Conservation (phyloP, 352 stramenopile genomes). For the Phytophthora boehmeriae region DNA sequence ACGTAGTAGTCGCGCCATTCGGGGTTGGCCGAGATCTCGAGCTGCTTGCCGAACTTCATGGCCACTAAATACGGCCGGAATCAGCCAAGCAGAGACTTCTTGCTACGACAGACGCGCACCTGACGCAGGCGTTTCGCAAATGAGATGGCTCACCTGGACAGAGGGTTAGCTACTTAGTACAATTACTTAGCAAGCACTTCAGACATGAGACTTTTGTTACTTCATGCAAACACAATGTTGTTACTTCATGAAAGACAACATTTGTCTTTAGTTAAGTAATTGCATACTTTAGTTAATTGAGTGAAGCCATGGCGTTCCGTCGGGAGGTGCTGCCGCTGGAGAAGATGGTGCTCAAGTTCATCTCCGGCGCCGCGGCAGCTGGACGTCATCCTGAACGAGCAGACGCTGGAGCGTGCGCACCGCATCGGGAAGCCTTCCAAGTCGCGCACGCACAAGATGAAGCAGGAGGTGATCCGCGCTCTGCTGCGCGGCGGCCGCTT, state of each 20-base stretch:
- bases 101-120: background rate
- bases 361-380: constrained; percentile 72
- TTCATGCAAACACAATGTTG: too few species aligned
- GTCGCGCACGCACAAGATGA: constrained; percentile 83
- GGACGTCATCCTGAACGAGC: constrained; percentile 72
- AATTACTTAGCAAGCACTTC: too few species aligned
- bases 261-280: too few species aligned
- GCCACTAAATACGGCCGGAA: background rate
- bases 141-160: constrained; percentile 23
- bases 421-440: constrained; percentile 77
- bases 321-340: constrained; percentile 82
- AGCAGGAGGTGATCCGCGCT: constrained; percentile 87
- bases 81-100: background rate
- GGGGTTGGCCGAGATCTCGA: constrained; percentile 89
- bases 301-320: constrained; percentile 87
- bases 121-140: constrained; percentile 18
- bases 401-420: constrained; percentile 67
- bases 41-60: constrained; percentile 95
- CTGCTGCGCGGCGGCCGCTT: constrained; percentile 75
- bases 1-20: constrained; percentile 91
- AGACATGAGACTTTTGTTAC: too few species aligned
- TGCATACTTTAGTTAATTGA: too few species aligned
- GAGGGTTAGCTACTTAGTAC: too few species aligned
- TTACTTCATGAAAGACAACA: too few species aligned
- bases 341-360: constrained; percentile 90